Evolutionary conservation across 768 basidiomycete species (phyloP), one percentile per base, ranked within the genome.

Genomic region (Lepiota venenata): DNA sequence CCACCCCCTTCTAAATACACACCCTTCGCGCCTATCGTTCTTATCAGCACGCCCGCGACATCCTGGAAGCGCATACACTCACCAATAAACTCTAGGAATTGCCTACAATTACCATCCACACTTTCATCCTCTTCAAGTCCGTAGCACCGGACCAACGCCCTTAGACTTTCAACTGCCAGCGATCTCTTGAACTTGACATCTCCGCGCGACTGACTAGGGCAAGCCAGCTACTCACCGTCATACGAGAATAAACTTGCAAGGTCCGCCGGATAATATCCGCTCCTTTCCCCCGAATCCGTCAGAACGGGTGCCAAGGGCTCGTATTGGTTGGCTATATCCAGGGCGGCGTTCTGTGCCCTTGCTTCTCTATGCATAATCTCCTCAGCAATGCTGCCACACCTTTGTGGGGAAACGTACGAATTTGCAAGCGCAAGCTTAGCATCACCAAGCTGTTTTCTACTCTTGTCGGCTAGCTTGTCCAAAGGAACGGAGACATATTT

Each of bases 51-150:
- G 38, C 27, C 20, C 36, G 5, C 22, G 9, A 21, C 14, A 11
- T 11, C 14, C 29, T n/a, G 3, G 9, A 15, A 29, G 22, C 14
- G 41, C 32, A 25, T 8, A 43, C 36, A 47, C 66, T 60, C 56
- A 79, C 83, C 84, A 52, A 83, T 78, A 60, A 81, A 77, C 27
- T 73, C 65, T 66, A 85, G 72, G 63, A 86, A 85, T n/a, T 71
- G 66, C 57, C 78, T 82, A 44, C 81, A 64, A 60, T 83, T 82
- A 56, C 63, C 68, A 48, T 76, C 71, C 27, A 72, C 64, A 11
- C 69, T 62, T 2, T 74, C 72, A 18, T 74, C 69, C 32, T 72
- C 74, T 5, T 62, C 64, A 14, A 87, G 71, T 1, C 68, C 77
- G 57, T 81, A 83, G 49, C 84, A 80, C 22, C 60, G 66, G 48